phyloP scores from a whole-genome alignment of 768 basidiomycete species.

The Dentipellis sp. region DNA sequence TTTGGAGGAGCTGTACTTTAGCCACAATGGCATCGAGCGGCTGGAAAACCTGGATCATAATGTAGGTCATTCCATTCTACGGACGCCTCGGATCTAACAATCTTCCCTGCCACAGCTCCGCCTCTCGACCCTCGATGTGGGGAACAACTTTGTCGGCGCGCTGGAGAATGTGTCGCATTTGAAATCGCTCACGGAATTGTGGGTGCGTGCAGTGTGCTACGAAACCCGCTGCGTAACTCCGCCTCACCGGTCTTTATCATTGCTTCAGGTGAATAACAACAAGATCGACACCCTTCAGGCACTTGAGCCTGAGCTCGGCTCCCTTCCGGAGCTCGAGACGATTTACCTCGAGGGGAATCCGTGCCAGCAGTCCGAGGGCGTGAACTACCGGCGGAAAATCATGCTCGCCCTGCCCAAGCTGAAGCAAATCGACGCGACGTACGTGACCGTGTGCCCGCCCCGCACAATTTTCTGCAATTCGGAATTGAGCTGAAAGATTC shows the following conservation, averaged over 20 bases:
- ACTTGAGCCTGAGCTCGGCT: slow-evolving; percentile 57
- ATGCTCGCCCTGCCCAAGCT: slow-evolving; percentile 83
- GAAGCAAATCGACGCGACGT: slow-evolving; percentile 95
- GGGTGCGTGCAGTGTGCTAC: slow-evolving; percentile 45
- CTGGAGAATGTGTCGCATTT: slow-evolving; percentile 83
- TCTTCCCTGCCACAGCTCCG: slow-evolving; percentile 32
- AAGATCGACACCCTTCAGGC: slow-evolving; percentile 61
- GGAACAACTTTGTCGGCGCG: slow-evolving; percentile 70
- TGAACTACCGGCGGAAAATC: slow-evolving; percentile 80
- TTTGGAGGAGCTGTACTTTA: slow-evolving; percentile 87
- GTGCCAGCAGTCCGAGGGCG: slow-evolving; percentile 70
- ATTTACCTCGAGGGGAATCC: slow-evolving; percentile 96
- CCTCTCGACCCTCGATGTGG: slow-evolving; percentile 80
- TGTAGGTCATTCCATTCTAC: slow-evolving; percentile 31
- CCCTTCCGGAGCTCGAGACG: slow-evolving; percentile 56
- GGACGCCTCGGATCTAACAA: neutral
- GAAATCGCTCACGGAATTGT: slow-evolving; percentile 76
- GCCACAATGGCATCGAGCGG: slow-evolving; percentile 82
- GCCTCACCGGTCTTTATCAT: neutral
- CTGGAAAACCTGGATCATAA: slow-evolving; percentile 84
- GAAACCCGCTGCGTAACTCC: neutral
- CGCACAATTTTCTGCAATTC: neutral
- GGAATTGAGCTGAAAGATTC: too few relatives aligned
- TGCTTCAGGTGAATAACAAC: slow-evolving; percentile 78
- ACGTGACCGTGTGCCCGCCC: slow-evolving; percentile 24